phyloP scores from a whole-genome alignment of 208 protist species.

The Trypanosomatidae sp. region DNA sequence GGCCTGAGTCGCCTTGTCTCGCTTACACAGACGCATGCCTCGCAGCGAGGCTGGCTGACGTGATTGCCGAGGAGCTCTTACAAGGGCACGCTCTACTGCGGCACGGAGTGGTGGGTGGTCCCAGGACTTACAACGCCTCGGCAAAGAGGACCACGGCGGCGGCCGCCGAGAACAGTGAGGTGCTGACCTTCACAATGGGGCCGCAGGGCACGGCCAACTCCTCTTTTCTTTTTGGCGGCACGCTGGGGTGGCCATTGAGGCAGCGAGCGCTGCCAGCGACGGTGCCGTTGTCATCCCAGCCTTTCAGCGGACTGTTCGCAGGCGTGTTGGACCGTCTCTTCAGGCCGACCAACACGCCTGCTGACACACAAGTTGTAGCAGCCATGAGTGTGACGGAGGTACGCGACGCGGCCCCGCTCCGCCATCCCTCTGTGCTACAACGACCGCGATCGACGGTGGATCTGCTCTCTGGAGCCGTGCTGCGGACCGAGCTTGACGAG shows the following conservation, averaged over 20 bases:
- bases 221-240: conserved; percentile 17
- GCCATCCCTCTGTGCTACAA: conserved; percentile 24
- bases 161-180: conserved; percentile 4
- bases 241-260: not conserved
- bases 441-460: conserved; percentile 30
- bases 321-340: conserved; percentile 29
- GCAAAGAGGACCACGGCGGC: not conserved
- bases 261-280: not conserved
- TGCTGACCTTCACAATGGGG: conserved; percentile 23
- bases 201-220: conserved; percentile 17
- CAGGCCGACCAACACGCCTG: not conserved
- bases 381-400: conserved; percentile 32
- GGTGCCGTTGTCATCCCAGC: not conserved
- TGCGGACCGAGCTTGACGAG: conserved; percentile 3
- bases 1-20: not conserved
- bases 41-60: conserved; percentile 7
- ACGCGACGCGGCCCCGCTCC: conserved; percentile 27
- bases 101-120: not conserved
- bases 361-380: not conserved
- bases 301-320: conserved; percentile 14
- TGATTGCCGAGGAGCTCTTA: conserved; percentile 18
- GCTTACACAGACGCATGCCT: conserved; percentile 22
- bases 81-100: not conserved
- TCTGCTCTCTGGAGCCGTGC: conserved; percentile 26
- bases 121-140: not conserved